Base-by-base conservation (phyloP, 2,329 filamentous ascomycete genomes). In the Drechslerella stenobrocha region DNA sequence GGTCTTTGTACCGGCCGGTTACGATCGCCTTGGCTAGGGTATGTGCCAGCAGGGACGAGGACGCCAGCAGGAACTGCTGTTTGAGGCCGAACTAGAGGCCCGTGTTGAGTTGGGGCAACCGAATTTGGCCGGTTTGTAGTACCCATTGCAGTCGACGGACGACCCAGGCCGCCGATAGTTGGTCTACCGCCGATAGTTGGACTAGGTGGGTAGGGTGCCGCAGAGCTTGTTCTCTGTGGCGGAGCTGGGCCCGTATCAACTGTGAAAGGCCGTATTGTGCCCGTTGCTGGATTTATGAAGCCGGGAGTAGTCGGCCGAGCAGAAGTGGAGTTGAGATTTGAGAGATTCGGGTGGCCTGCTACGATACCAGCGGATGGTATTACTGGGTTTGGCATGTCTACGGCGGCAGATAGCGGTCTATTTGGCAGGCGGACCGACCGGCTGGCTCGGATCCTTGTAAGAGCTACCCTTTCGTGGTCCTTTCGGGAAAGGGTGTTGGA, bases 391-490 rank as follows among this genome's bases (percentile, higher is more conserved):
- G 63, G 63, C 63, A 67, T 67, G 22, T 67, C 63, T 11, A 67
- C 63, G 1, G 63, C 63, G 5, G 63, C 35, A 22, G 63, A 67
- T 3, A 28, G 26, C 9, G 63, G 50, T 6, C 63, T 34, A 23
- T 67, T 67, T 35, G 53, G 63, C 50, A 42, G 26, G 15, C 63
- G 63, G 2, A 67, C 63, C 4, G 63, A 67, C 9, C 63, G 53
- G 20, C 72, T 71, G 22, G 72, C 70, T 59, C 70, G 95, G 79
- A 98, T 97, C 53, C 88, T 84, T 51, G 84, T 87, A 71, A 98
- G 84, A 0, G 93, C 91, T 40, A 95, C 87, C 57, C 90, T 89
- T 76, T 97, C 92, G 75, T 98, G 93, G 74, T 97, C 93, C 72
- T 87, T 83, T 78, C 91, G 91, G 1, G 90, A 95, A 46, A 97